Percentiles rank a stretch among this genome's conserved stretches.
Evolutionary conservation across 1,139 yeast species (phyloP).

Genomic region (Kluyveromyces sp.): DNA sequence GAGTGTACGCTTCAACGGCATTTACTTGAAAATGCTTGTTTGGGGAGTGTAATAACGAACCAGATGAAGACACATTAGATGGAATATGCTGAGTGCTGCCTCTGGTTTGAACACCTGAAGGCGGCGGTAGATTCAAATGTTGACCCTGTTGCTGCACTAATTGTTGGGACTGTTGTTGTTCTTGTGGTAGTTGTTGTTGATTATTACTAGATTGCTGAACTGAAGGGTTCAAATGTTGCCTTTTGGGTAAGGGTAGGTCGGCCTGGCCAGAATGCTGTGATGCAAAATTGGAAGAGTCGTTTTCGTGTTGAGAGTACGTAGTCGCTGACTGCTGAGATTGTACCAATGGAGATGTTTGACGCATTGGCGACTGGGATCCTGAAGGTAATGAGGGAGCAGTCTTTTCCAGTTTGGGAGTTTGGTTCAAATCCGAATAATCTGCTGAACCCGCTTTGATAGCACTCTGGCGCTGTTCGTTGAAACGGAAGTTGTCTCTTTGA

Average conservation of each 20-base stretch:
- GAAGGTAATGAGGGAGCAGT: not conserved
- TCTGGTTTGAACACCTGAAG: conserved; percentile 23
- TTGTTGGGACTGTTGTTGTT: not conserved
- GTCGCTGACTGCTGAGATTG: not conserved
- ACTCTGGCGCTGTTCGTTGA: conserved; percentile 3
- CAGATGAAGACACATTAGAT: conserved; percentile 15
- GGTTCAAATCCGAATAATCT: not conserved
- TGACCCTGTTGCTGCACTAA: conserved; percentile 10
- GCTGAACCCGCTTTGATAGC: not conserved
- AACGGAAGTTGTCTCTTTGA: conserved; percentile 17
- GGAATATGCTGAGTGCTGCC: conserved; percentile 30
- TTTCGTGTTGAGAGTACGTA: conserved; percentile 3
- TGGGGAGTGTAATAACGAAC: conserved; percentile 31
- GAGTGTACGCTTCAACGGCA: conserved; percentile 75
- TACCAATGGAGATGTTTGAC: not conserved
- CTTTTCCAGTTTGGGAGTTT: conserved; percentile 1
- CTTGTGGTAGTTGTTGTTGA: conserved; percentile 9
- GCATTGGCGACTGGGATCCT: not conserved
- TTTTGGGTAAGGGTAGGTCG: conserved; percentile 7
- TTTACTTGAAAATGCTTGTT: conserved; percentile 46
- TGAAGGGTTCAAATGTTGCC: conserved; percentile 11
- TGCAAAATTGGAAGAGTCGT: not conserved
- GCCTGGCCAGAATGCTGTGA: conserved; percentile 5
- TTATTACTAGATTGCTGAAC: conserved; percentile 9
- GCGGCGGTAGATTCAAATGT: conserved; percentile 11